phyloP scores from a whole-genome alignment of 345 rosid genomes.

The Populus ilicifolia region DNA sequence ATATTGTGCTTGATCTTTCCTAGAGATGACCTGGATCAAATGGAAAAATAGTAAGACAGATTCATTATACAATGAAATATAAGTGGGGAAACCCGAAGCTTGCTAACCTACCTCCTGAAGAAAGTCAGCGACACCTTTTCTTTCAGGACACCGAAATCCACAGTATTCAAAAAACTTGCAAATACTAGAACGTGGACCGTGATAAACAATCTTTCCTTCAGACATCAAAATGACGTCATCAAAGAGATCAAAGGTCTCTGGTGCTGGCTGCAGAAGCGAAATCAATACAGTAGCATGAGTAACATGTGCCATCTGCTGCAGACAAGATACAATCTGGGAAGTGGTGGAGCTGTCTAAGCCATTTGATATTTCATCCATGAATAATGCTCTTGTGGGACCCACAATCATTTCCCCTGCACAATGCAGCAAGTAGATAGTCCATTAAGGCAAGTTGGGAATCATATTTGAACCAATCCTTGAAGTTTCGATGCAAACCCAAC shows the following conservation, averaged over 20 bases:
- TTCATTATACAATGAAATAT: not conserved
- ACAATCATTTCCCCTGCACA: constrained; percentile 52
- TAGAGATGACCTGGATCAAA: constrained; percentile 47
- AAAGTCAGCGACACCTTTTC: constrained; percentile 63
- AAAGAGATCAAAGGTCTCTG: constrained; percentile 57
- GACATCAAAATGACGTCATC: constrained; percentile 60
- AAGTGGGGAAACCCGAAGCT: not conserved
- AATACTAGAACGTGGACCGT: constrained; percentile 44
- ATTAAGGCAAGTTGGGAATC: not conserved
- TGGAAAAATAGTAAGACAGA: not conserved
- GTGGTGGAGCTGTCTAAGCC: constrained; percentile 71
- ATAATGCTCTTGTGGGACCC: constrained; percentile 55
- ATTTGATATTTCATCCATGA: constrained; percentile 70
- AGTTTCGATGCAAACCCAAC: too few species aligned
- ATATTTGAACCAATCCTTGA: too few species aligned
- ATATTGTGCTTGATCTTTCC: constrained; percentile 60
- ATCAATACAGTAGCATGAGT: constrained; percentile 51
- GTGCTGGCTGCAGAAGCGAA: constrained; percentile 72
- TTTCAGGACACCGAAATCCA: constrained; percentile 58
- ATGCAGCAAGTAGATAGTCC: too few species aligned
- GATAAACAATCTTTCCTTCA: constrained; percentile 55
- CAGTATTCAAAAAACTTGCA: constrained; percentile 49
- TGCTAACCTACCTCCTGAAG: constrained; percentile 47
- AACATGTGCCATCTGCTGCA: constrained; percentile 55
- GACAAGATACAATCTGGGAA: constrained; percentile 51